Conservation (phyloP, 768 basidiomycete genomes). For the Clitopilus hobsonii region DNA sequence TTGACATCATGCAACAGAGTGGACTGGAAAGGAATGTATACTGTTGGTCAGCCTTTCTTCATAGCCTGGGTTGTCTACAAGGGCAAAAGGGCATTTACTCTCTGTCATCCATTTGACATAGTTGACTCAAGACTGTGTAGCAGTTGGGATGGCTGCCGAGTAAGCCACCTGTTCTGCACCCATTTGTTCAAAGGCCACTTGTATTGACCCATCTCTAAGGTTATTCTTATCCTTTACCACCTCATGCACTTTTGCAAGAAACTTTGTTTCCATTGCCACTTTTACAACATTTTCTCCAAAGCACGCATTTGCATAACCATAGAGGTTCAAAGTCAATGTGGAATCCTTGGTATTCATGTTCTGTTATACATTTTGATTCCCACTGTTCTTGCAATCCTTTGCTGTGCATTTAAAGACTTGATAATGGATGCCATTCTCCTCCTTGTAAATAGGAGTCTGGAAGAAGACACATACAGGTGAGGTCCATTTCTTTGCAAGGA, state of each 20-base stretch:
- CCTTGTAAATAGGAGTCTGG: constrained; percentile 2
- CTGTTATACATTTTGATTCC: background rate
- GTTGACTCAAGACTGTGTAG: constrained; percentile 19
- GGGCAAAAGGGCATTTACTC: constrained; percentile 21
- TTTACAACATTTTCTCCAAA: constrained; percentile 2
- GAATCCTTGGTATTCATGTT: constrained; percentile 1
- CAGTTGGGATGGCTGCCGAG: constrained; percentile 17
- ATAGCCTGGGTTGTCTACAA: constrained; percentile 27
- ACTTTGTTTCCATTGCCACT: background rate
- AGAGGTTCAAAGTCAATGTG: constrained; percentile 1
- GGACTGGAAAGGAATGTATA: constrained; percentile 22
- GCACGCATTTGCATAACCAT: constrained; percentile 3
- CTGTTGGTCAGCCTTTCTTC: constrained; percentile 24
- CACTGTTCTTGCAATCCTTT: background rate
- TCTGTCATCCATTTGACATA: constrained; percentile 17
- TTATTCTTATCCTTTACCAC: background rate
- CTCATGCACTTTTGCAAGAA: constrained; percentile 2
- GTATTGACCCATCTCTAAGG: constrained; percentile 15
- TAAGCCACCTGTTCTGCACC: constrained; percentile 21
- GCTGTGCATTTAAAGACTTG: background rate
- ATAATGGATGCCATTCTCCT: background rate
- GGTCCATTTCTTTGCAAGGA: constrained; percentile 21
- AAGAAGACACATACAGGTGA: constrained; percentile 31
- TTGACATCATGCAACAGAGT: constrained; percentile 26
- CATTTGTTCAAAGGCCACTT: constrained; percentile 16